Base-by-base conservation (phyloP, 2,329 filamentous ascomycete genomes). In the Colletotrichum zoysiae region DNA sequence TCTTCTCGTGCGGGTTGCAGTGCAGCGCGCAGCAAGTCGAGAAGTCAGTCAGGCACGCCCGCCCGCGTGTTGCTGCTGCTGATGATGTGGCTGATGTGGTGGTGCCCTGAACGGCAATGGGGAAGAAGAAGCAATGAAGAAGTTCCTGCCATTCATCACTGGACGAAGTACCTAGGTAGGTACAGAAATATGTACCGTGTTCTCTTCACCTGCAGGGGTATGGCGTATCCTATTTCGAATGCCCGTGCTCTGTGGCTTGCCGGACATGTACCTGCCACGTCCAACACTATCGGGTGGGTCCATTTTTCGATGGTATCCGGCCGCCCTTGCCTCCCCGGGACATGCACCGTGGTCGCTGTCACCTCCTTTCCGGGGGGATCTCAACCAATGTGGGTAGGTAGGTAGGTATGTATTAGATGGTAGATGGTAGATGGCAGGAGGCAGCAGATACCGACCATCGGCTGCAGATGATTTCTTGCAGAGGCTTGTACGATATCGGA, bases 241-340 rank as follows among this genome's bases (percentile, higher is more conserved):
- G 53, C 53, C 70, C 46, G 55, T 71, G 70, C 70, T 48, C 65
- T 71, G 70, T 71, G 70, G 70, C 70, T 64, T 71, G 55, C 38
- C 30, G 26, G 53, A 18, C 16, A 64, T 46, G 69, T 71, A 71
- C 69, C 53, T 71, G 65, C 65, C 69, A 69, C 64, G 69, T 71
- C 40, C n/a, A 65, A 68, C 69, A 69, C 69, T 71, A 71, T 64
- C 69, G 65, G 55, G 33, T 64, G 59, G 69, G 20, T 71, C 65
- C 60, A 23, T 56, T 50, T 50, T 44, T 53, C 12, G 35, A 57
- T 59, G 64, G 50, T 65, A 63, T 60, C 40, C 65, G 46, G 46
- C 26, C 55, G 35, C 20, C 40, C 53, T 58, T 58, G 48, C 69
- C 69, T 67, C 35, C 58, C 62, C 20, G n/a, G 40, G 44, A 53